Evolutionary conservation across 768 basidiomycete genomes (phyloP).

Genomic region (Tephrocybe sp.): DNA sequence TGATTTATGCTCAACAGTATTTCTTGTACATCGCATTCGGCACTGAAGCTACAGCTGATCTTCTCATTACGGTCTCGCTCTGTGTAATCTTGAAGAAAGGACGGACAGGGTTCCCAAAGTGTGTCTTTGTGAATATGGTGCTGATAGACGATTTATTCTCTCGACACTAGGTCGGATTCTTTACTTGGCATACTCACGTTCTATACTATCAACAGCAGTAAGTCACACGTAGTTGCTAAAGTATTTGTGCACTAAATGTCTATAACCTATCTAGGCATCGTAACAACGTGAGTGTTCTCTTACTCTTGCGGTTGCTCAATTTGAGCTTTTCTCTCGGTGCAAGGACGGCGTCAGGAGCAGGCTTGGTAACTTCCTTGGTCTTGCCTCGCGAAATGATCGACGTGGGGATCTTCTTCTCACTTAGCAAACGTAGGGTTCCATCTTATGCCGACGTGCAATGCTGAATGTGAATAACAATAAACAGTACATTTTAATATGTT

Average conservation of each 20-base stretch:
- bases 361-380: neutral
- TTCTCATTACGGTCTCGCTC: neutral
- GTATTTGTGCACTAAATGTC: no score
- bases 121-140: no score
- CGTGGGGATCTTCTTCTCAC: slow-evolving; percentile 6
- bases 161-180: neutral
- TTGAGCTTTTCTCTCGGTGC: neutral
- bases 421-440: slow-evolving; percentile 9
- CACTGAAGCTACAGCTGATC: neutral
- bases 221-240: no score
- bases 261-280: neutral
- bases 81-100: neutral
- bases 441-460: no score
- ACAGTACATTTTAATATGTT: slow-evolving; percentile 8
- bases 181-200: slow-evolving; percentile 4
- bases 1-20: neutral
- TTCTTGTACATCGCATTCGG: slow-evolving; percentile 1
- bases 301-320: neutral
- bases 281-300: neutral
- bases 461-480: no score
- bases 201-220: slow-evolving; percentile 6
- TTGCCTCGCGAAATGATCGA: neutral
- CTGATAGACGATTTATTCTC: neutral
- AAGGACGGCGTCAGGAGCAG: neutral
- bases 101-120: neutral